A percentile compares a stretch with the other conserved stretches of the same genome.
Evolutionary conservation across 345 rosid species (phyloP).

Genomic region (Noccaea bulbosa): DNA sequence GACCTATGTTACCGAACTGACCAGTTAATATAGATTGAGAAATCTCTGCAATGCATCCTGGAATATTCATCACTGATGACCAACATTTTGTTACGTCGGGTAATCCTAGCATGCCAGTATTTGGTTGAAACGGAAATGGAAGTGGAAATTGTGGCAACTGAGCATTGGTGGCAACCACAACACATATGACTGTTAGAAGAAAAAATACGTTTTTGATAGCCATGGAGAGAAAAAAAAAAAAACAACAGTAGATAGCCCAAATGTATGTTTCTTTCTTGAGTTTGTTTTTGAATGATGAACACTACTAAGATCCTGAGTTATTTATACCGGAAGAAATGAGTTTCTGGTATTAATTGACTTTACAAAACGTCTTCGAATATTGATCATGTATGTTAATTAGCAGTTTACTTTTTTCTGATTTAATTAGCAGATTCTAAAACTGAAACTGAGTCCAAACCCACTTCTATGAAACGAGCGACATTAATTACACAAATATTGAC

Average conservation of each 20-base stretch:
- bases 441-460: not conserved
- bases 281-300: slow-evolving; percentile 5
- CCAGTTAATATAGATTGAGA: not conserved
- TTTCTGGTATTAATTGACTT: not conserved
- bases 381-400: too few relatives aligned
- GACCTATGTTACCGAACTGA: not conserved
- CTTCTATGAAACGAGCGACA: not conserved
- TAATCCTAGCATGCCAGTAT: not conserved
- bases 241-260: not conserved
- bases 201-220: not conserved
- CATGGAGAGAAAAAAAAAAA: not conserved
- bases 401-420: not conserved
- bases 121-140: not conserved
- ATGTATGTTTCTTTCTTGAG: not conserved
- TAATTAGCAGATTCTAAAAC: not conserved
- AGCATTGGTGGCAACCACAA: not conserved
- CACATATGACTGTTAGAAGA: not conserved
- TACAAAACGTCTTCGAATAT: not conserved
- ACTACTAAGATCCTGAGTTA: not conserved
- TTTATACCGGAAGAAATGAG: not conserved
- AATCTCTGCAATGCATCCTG: slow-evolving; percentile 12
- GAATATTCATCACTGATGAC: not conserved
- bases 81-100: not conserved
- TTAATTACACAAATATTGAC: not conserved
- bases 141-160: slow-evolving; percentile 1